Evolutionary conservation across 2,329 filamentous ascomycete species (phyloP).

Genomic region (Microsporum audouinii): DNA sequence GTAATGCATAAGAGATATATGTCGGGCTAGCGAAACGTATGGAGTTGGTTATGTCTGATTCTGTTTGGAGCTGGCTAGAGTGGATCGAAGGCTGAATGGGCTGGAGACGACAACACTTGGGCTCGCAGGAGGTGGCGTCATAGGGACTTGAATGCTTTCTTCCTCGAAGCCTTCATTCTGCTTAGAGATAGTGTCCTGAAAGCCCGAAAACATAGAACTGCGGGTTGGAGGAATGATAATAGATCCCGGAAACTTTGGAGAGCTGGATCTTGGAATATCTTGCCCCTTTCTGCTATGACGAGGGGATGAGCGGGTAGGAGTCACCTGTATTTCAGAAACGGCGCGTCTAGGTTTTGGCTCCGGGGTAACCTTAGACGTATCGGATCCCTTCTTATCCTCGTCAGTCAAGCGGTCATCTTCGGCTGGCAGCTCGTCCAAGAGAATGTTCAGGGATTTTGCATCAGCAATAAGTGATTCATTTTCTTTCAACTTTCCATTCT

Average conservation of each 20-base stretch:
- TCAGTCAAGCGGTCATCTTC: neutral
- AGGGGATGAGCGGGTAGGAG: neutral
- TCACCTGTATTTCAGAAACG: neutral
- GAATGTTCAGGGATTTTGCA: slow-evolving; percentile 11
- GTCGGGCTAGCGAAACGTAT: neutral
- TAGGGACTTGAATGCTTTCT: neutral
- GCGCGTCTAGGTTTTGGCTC: neutral
- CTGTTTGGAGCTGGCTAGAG: neutral
- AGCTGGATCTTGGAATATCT: neutral
- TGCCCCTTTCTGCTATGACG: neutral
- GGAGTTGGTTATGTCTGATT: neutral
- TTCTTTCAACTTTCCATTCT: neutral
- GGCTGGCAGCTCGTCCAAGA: slow-evolving; percentile 6
- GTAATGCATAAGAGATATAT: neutral
- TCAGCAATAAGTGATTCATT: slow-evolving; percentile 10
- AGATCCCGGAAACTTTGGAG: neutral
- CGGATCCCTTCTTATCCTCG: neutral
- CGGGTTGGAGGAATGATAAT: neutral
- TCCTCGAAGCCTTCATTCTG: neutral
- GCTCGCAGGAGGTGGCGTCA: neutral
- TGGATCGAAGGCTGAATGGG: neutral
- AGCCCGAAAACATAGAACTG: neutral
- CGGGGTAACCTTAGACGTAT: neutral
- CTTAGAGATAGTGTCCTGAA: neutral
- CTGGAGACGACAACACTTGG: neutral